These are phyloP conservation scores for Nitzschia palea DNA, from an alignment of 108 stramenopile genomes.

Conservation along the genomic window DNA sequence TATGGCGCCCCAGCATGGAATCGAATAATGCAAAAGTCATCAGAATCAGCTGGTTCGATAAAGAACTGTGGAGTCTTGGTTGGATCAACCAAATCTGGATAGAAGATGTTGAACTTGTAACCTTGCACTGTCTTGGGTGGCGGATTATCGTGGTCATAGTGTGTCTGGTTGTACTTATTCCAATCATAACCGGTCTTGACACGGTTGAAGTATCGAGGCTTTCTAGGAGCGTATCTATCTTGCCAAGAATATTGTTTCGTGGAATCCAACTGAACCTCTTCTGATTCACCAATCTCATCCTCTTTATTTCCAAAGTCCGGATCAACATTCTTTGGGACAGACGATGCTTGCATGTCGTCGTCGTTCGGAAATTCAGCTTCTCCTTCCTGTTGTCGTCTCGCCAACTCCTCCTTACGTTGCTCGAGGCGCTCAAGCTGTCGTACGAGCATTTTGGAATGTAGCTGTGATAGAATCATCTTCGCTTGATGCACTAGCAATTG, in stretches of 20 bases:
- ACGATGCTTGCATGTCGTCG: constrained; percentile 23
- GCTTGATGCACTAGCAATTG: constrained; percentile 85
- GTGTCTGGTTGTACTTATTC: constrained; percentile 99
- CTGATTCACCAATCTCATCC: constrained; percentile 81
- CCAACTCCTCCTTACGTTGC: constrained; percentile 65
- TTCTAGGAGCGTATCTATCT: constrained; percentile 95
- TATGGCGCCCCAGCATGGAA: constrained; percentile 98
- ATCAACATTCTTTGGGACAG: constrained; percentile 61
- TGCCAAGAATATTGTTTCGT: constrained; percentile 74
- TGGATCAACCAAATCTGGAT: constrained; percentile 98
- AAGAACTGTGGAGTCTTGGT: constrained; percentile 91
- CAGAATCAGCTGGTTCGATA: constrained; percentile 87
- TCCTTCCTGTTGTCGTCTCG: constrained; percentile 32
- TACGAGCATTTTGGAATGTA: constrained; percentile 92
- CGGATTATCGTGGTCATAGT: constrained; percentile 98
- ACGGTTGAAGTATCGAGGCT: constrained; percentile 99
- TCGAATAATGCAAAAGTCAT: constrained; percentile 96
- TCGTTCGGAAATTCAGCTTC: constrained; percentile 30
- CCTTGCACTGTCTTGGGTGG: constrained; percentile 99
- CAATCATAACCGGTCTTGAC: constrained; percentile 98
- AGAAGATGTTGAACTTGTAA: constrained; percentile 99
- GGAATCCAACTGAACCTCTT: constrained; percentile 59
- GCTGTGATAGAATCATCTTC: constrained; percentile 77
- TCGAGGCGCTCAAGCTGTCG: constrained; percentile 90
- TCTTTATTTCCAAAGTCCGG: constrained; percentile 84